Conservation (phyloP, 2,329 filamentous ascomycete species). For the Colletotrichum simmondsii region DNA sequence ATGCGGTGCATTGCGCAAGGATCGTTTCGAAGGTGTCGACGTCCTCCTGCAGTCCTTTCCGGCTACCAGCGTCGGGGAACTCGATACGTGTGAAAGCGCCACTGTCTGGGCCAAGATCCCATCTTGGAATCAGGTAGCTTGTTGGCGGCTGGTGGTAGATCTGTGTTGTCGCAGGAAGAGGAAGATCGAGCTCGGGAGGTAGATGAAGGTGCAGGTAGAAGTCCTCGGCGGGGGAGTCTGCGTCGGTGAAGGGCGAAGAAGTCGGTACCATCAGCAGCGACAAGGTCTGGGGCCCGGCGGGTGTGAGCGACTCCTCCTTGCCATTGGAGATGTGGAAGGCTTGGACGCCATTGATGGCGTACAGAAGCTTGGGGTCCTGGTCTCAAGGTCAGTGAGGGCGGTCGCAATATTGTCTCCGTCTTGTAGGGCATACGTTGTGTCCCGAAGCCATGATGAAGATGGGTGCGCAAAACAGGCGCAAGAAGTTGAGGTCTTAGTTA, state of each 20-base stretch:
- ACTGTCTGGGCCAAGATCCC: constrained; percentile 89
- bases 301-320: constrained; percentile 83
- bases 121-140: constrained; percentile 94
- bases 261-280: constrained; percentile 97
- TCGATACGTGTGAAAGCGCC: constrained; percentile 94
- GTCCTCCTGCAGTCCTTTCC: constrained; percentile 85
- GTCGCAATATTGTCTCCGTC: neutral
- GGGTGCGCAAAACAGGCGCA: constrained; percentile 10
- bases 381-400: constrained; percentile 7
- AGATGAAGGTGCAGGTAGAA: constrained; percentile 97
- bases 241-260: constrained; percentile 75
- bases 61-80: constrained; percentile 80
- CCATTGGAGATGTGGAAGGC: constrained; percentile 94
- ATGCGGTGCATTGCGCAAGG: constrained; percentile 95
- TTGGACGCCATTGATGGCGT: constrained; percentile 84
- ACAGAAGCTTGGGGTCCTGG: constrained; percentile 73
- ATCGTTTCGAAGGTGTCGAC: constrained; percentile 98
- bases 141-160: constrained; percentile 95
- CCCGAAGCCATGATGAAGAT: constrained; percentile 52
- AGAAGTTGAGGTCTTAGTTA: constrained; percentile 4
- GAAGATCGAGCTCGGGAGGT: constrained; percentile 92
- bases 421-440: constrained; percentile 51
- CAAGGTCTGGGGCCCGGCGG: constrained; percentile 87
- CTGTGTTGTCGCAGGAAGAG: constrained; percentile 93
- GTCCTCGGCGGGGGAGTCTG: constrained; percentile 85